These are phyloP conservation scores for Punica granatum DNA, from an alignment of 345 rosid genomes.

Conservation along the genomic window DNA sequence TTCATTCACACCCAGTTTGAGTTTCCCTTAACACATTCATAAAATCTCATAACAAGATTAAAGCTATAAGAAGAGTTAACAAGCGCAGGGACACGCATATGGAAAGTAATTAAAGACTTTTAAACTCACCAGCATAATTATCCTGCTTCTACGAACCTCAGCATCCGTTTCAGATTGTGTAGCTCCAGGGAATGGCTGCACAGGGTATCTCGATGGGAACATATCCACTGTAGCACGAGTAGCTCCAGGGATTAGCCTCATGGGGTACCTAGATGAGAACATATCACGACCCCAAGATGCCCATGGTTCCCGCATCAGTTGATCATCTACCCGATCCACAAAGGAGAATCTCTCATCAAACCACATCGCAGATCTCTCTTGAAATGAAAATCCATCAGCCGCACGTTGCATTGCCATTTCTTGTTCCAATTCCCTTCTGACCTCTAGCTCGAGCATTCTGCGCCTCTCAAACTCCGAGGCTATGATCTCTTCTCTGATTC, in stretches of 20 bases:
- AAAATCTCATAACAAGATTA: background rate
- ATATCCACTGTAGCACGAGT: background rate
- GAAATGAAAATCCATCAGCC: constrained; percentile 11
- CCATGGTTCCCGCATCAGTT: constrained; percentile 5
- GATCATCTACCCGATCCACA: constrained; percentile 8
- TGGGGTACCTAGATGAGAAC: constrained; percentile 1
- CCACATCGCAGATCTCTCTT: constrained; percentile 18
- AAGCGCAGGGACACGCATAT: background rate
- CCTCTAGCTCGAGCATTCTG: constrained; percentile 16
- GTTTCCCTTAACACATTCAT: background rate
- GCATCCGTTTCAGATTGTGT: constrained; percentile 4
- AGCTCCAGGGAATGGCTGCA: constrained; percentile 4
- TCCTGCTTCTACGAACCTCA: constrained; percentile 23
- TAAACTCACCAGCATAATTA: constrained; percentile 36
- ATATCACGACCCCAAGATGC: background rate
- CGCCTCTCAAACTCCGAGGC: constrained; percentile 8
- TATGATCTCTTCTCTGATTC: constrained; percentile 19
- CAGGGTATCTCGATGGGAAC: constrained; percentile 2
- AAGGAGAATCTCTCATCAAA: constrained; percentile 15
- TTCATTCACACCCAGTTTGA: background rate
- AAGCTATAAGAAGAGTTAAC: background rate
- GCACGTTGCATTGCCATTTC: constrained; percentile 10
- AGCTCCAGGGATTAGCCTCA: constrained; percentile 2
- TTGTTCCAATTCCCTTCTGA: constrained; percentile 23
- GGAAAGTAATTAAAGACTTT: background rate